phyloP scores from a whole-genome alignment of 768 basidiomycete genomes.

The Leucocoprinus leucothites region DNA sequence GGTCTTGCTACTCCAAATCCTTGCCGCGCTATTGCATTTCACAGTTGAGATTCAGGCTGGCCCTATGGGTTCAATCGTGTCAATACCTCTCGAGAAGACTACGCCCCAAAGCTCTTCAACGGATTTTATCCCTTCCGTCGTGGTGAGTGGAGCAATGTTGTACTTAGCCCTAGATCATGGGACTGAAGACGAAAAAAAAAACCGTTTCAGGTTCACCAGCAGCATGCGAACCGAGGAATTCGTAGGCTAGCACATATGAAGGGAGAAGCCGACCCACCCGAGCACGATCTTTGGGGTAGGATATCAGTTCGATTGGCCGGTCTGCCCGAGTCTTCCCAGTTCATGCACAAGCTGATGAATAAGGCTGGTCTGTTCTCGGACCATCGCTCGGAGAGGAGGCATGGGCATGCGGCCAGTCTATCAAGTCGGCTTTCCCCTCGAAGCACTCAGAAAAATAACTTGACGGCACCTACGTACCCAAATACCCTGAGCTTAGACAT shows the following conservation, averaged over 20 bases:
- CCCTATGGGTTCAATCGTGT: neutral
- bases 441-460: neutral
- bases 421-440: neutral
- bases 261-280: constrained; percentile 35
- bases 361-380: neutral
- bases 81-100: neutral
- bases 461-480: constrained; percentile 14
- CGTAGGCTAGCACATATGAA: constrained; percentile 57
- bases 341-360: constrained; percentile 18
- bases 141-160: neutral
- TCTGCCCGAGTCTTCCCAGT: constrained; percentile 28
- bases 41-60: neutral
- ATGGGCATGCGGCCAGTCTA: neutral
- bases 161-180: neutral
- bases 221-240: constrained; percentile 52
- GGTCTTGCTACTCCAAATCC: too few relatives aligned
- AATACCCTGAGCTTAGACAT: constrained; percentile 53
- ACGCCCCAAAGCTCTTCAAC: neutral
- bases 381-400: neutral
- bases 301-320: constrained; percentile 38
- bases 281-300: constrained; percentile 30
- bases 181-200: neutral
- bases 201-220: constrained; percentile 49
- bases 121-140: neutral
- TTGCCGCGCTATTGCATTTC: neutral